phyloP scores from a whole-genome alignment of 495 filamentous ascomycete species.

The Hypomontagnella monticulosa region DNA sequence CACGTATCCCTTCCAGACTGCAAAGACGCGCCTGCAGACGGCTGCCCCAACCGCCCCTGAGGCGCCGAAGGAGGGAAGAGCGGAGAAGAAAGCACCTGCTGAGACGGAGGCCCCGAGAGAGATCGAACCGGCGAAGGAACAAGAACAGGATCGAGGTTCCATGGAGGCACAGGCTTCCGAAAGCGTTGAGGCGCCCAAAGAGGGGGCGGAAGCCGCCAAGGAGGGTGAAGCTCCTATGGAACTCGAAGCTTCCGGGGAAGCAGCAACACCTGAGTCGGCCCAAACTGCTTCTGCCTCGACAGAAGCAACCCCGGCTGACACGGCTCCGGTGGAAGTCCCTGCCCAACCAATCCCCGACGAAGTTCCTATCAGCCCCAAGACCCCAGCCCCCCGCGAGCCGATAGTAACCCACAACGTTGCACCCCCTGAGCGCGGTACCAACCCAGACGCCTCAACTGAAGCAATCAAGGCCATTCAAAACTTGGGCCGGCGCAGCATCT shows the following conservation, averaged over 20 bases:
- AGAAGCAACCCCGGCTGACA: no score
- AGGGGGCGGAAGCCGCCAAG: constrained; percentile 31
- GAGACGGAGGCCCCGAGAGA: constrained; percentile 23
- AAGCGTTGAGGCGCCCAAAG: constrained; percentile 19
- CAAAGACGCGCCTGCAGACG: constrained; percentile 76
- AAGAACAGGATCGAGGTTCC: background rate
- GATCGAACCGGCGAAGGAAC: background rate
- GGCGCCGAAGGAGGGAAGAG: constrained; percentile 29
- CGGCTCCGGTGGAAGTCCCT: no score
- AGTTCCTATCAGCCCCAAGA: constrained; percentile 1
- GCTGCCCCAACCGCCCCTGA: constrained; percentile 48
- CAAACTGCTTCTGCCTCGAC: no score
- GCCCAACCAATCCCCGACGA: no score
- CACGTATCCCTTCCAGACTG: constrained; percentile 88
- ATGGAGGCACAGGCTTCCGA: constrained; percentile 8
- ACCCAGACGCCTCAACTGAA: constrained; percentile 12
- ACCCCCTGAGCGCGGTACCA: constrained; percentile 30
- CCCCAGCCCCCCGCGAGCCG: background rate
- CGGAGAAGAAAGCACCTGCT: background rate
- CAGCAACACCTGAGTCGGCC: no score
- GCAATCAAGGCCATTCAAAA: constrained; percentile 31
- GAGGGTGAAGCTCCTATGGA: background rate
- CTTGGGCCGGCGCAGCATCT: constrained; percentile 60
- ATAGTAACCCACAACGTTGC: background rate
- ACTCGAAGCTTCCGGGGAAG: no score